Evolutionary conservation across 495 filamentous ascomycete species (phyloP).

Genomic region (Penicillium argentinense): DNA sequence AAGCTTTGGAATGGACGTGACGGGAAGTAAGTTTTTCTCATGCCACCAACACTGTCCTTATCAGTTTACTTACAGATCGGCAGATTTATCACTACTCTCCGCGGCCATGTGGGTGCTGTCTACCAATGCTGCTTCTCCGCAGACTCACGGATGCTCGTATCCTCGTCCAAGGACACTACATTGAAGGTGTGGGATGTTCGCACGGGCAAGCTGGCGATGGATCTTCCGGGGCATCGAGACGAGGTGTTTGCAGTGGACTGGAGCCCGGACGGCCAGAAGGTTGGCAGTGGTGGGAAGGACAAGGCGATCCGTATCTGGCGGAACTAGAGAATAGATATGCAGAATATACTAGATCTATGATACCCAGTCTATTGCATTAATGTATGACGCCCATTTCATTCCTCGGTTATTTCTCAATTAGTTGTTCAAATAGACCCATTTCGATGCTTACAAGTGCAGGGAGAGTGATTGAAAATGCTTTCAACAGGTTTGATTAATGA

Average conservation of each 20-base stretch:
- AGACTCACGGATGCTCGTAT: constrained; percentile 82
- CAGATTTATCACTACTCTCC: constrained; percentile 77
- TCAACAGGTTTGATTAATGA: too few species aligned
- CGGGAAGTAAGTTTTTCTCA: constrained; percentile 52
- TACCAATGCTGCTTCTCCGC: constrained; percentile 89
- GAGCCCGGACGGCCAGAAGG: constrained; percentile 80
- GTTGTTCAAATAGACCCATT: too few species aligned
- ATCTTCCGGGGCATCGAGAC: constrained; percentile 92
- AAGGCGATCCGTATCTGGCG: constrained; percentile 87
- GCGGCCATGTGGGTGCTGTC: constrained; percentile 91
- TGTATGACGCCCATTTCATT: neutral
- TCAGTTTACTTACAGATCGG: neutral
- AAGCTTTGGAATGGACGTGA: constrained; percentile 79
- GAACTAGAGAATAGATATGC: constrained; percentile 46
- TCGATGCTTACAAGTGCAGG: too few species aligned
- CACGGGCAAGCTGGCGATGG: constrained; percentile 76
- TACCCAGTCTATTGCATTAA: constrained; percentile 1
- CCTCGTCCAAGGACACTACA: constrained; percentile 87
- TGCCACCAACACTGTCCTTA: neutral
- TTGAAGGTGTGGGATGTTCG: constrained; percentile 91
- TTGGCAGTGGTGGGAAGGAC: constrained; percentile 90
- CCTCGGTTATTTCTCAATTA: neutral
- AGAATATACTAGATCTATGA: constrained; percentile 6
- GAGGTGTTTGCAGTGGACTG: constrained; percentile 95
- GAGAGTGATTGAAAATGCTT: too few species aligned